A percentile compares a stretch with the other conserved stretches of the same genome.
phyloP scores from a whole-genome alignment of 2,329 filamentous ascomycete species.

The Cordyceps javanica region DNA sequence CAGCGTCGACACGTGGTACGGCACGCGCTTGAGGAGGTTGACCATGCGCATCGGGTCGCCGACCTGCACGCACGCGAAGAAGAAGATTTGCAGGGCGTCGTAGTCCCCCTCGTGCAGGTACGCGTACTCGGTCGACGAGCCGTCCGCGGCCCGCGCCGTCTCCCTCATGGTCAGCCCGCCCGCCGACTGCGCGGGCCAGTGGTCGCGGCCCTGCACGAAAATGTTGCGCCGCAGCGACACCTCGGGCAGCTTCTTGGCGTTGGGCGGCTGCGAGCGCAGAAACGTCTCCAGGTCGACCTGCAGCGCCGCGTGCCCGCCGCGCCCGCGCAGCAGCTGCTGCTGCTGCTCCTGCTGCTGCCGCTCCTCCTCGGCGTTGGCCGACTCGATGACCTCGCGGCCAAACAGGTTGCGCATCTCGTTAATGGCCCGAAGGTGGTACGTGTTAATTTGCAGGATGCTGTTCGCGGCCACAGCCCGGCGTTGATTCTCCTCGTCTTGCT shows the following conservation, averaged over 20 bases:
- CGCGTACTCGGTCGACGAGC: constrained; percentile 61
- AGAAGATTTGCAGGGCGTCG: constrained; percentile 66
- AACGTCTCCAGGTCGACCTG: constrained; percentile 53
- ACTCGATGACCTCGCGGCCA: constrained; percentile 52
- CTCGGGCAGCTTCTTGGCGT: constrained; percentile 57
- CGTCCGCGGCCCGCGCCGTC: constrained; percentile 36
- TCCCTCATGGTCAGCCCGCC: constrained; percentile 79
- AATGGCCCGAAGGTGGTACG: constrained; percentile 71
- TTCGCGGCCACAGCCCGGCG: constrained; percentile 27
- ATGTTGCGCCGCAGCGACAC: constrained; percentile 70
- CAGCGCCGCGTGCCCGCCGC: constrained; percentile 32
- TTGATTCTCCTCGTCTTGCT: constrained; percentile 6
- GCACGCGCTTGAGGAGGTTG: constrained; percentile 50
- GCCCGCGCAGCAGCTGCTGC: constrained; percentile 24
- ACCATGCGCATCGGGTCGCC: constrained; percentile 78
- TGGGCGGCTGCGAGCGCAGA: constrained; percentile 45
- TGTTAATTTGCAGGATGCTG: constrained; percentile 43
- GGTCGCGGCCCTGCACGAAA: constrained; percentile 80
- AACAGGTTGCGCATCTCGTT: constrained; percentile 79
- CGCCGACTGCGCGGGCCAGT: constrained; percentile 74
- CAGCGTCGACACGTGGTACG: constrained; percentile 91
- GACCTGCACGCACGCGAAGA: constrained; percentile 77
- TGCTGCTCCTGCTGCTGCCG: constrained; percentile 29
- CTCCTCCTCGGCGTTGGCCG: constrained; percentile 43
- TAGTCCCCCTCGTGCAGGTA: constrained; percentile 73